Conservation (phyloP, 1,284 basidiomycete genomes). For the Sporisorium sorghi region DNA sequence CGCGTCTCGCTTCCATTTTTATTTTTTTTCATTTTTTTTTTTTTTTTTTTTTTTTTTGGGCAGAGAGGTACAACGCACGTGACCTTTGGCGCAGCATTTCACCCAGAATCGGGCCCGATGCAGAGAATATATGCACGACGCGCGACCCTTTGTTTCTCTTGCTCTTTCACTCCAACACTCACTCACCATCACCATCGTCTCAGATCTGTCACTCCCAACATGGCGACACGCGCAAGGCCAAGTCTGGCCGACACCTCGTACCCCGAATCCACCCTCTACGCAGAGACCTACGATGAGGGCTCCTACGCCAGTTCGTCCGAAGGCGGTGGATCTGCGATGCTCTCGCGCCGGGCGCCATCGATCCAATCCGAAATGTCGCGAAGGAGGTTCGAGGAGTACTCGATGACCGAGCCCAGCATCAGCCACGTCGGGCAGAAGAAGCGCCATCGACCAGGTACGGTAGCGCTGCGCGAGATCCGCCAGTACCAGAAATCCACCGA, state of each 20-base stretch:
- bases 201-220: slow-evolving; percentile 3
- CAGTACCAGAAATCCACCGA: slow-evolving; percentile 68
- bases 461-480: slow-evolving; percentile 68
- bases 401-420: slow-evolving; percentile 45
- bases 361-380: slow-evolving; percentile 39
- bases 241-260: slow-evolving; percentile 42
- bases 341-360: slow-evolving; percentile 45
- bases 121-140: slow-evolving; percentile 23
- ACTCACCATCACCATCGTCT: not conserved
- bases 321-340: slow-evolving; percentile 50
- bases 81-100: slow-evolving; percentile 16
- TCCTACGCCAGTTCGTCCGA: slow-evolving; percentile 52
- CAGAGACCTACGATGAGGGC: slow-evolving; percentile 41
- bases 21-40: not conserved
- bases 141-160: slow-evolving; percentile 22
- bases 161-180: slow-evolving; percentile 17
- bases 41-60: too few relatives aligned
- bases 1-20: slow-evolving; percentile 22
- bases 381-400: slow-evolving; percentile 42
- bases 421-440: slow-evolving; percentile 44
- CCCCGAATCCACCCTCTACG: slow-evolving; percentile 36
- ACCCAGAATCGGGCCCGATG: slow-evolving; percentile 4
- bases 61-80: slow-evolving; percentile 16
- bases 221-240: slow-evolving; percentile 29
- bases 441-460: slow-evolving; percentile 65